Base-by-base conservation (phyloP, 257 asterid species). In the Solanum bukasovii region DNA sequence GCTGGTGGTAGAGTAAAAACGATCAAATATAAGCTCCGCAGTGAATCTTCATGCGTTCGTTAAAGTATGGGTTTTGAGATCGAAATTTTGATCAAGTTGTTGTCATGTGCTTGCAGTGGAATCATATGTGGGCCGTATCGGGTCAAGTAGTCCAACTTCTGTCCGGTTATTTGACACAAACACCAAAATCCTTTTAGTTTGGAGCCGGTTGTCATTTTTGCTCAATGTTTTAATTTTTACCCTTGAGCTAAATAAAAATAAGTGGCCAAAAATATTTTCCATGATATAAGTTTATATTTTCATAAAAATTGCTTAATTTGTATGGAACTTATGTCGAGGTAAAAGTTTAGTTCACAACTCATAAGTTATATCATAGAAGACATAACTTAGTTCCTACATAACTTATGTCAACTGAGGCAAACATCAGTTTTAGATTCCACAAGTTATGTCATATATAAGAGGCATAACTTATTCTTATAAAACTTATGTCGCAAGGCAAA, bases 381-480 rank as follows among this genome's bases (percentile, higher is more conserved):
- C 29, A 23, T 63, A 63, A 63, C 70, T 8, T 61, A 23, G 13
- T 61, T 61, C 1, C 1, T 23, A 21, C 6, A 3, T 0, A 61
- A 9, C 29, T 23, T 9, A 23, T 63, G 31, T 63, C 61, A 52
- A 52, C 0, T 5, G 61, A 2, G 14, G 29, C 29, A 63, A 63
- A 23, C 1, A 4, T 23, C 3, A n/a, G 0, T 0, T n/a, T 56
- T 10, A n/a, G 13, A 63, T 23, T n/a, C 1, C 14, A 63, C 71
- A 9, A 3, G 3, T 63, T 63, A n/a, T 23, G 6, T 63, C n/a
- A 52, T 52, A 52, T n/a, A 10, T n/a, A 63, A 63, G 25, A 56
- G 65, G 65, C 31, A n/a, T 63, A 63, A 63, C 16, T 63, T n/a
- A n/a, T 63, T 63, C 3, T 4, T n/a, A n/a, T 63, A 63, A 4